These are phyloP conservation scores for Irpex rosettiformis DNA, from an alignment of 1,284 basidiomycete genomes.

Conservation along the genomic window DNA sequence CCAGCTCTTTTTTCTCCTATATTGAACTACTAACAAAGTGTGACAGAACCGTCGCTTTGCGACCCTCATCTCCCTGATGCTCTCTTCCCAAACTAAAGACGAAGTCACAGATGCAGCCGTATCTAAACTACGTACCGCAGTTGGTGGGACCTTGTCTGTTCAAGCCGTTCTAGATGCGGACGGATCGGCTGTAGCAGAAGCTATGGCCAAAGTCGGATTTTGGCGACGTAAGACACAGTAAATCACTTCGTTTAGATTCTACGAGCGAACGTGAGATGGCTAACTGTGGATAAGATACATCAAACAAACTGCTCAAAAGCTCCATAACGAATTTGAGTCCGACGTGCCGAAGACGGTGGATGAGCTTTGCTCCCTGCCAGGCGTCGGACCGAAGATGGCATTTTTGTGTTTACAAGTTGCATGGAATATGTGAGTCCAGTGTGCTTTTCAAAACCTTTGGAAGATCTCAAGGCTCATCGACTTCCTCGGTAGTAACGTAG, in stretches of 20 bases:
- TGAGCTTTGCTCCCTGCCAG: slow-evolving; percentile 78
- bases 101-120: slow-evolving; percentile 87
- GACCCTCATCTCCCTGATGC: slow-evolving; percentile 90
- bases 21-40: background rate
- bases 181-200: slow-evolving; percentile 58
- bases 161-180: slow-evolving; percentile 69
- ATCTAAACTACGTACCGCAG: slow-evolving; percentile 62
- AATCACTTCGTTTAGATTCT: slow-evolving; percentile 18
- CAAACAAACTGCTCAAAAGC: slow-evolving; percentile 63
- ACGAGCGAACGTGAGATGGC: background rate
- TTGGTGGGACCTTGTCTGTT: slow-evolving; percentile 79
- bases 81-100: slow-evolving; percentile 95
- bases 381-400: slow-evolving; percentile 94
- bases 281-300: slow-evolving; percentile 56
- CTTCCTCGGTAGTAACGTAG: slow-evolving; percentile 89
- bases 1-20: background rate
- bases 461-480: too few species aligned
- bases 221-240: slow-evolving; percentile 86
- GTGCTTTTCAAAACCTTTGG: background rate
- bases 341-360: slow-evolving; percentile 88
- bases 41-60: slow-evolving; percentile 74
- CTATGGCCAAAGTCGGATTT: slow-evolving; percentile 90
- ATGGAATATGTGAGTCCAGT: slow-evolving; percentile 70
- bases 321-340: slow-evolving; percentile 69
- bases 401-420: slow-evolving; percentile 80